Evolutionary conservation across 2,329 filamentous ascomycete species (phyloP).

Genomic region (Hypoxylon sp.): DNA sequence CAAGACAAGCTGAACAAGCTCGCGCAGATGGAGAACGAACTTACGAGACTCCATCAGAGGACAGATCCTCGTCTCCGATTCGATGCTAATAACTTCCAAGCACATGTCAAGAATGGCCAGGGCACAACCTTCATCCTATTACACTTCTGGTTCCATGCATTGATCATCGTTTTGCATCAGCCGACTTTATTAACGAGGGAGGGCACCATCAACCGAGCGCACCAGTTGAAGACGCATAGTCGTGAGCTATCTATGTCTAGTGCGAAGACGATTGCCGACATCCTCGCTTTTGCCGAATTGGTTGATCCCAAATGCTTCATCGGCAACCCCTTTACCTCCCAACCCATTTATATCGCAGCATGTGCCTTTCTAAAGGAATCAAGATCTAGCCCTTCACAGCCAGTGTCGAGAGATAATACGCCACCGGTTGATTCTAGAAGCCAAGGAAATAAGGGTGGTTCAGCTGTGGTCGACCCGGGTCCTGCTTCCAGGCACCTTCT

Average conservation of each 20-base stretch:
- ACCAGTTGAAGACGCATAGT: slow-evolving; percentile 84
- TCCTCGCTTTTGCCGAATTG: slow-evolving; percentile 86
- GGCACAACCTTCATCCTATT: slow-evolving; percentile 89
- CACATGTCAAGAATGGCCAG: slow-evolving; percentile 84
- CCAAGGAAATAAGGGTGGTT: slow-evolving; percentile 41
- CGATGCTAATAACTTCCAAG: slow-evolving; percentile 87
- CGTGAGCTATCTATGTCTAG: slow-evolving; percentile 88
- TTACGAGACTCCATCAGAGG: slow-evolving; percentile 80
- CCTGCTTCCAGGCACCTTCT: slow-evolving; percentile 77
- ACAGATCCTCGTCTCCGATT: slow-evolving; percentile 84
- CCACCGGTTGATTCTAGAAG: slow-evolving; percentile 58
- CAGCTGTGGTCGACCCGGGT: slow-evolving; percentile 53
- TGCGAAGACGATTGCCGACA: slow-evolving; percentile 92
- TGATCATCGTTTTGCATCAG: slow-evolving; percentile 88
- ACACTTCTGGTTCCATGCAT: slow-evolving; percentile 90
- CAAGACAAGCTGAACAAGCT: slow-evolving; percentile 80
- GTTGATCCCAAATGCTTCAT: slow-evolving; percentile 89
- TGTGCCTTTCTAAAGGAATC: slow-evolving; percentile 91
- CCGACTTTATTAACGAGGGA: slow-evolving; percentile 87
- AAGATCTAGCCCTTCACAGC: slow-evolving; percentile 76
- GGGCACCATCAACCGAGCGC: slow-evolving; percentile 68
- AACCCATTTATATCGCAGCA: slow-evolving; percentile 92
- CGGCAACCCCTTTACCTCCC: slow-evolving; percentile 89
- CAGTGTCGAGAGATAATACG: slow-evolving; percentile 72
- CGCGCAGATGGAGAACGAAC: slow-evolving; percentile 82